Evolutionary conservation across 2,329 filamentous ascomycete genomes (phyloP), one percentile per base, ranked within the genome.

Genomic region (Ophiosphaerella korrae): DNA sequence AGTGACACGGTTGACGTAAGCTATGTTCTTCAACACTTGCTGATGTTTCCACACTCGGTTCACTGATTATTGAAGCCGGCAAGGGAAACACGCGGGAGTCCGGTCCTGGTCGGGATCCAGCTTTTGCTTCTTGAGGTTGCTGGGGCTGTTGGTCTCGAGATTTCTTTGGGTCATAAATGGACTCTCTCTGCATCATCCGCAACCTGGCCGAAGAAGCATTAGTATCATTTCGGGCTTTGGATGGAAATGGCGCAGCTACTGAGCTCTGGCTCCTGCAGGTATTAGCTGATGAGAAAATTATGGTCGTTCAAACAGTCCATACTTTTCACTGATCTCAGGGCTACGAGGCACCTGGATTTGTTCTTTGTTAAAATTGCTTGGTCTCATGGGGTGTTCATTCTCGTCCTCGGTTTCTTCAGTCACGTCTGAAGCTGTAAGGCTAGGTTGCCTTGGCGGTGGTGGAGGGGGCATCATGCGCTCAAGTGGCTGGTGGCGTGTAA

Each of bases 101-200:
- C 1, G 36, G 16, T 6, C 26, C 21, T 36, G 29, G 8, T 16
- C 44, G 45, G 9, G 35, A 29, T 23, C 46, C 42, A 13, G 8
- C 13, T 8, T 24, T 24, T 2, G 46, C 18, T 14, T 32, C 38
- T 21, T 9, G 21, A 13, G 35, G 26, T 2, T 41, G 11, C 18
- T 39, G 42, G 14, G 9, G 40, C 12, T 50, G 37, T 16, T 43
- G 39, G 9, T 13, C 18, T n/a, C 38, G 44, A 16, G 52, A 26
- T 9, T 60, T 37, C 32, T 53, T 59, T 2, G 60, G 51, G 34
- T 63, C 43, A 16, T 55, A 50, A 8, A 64, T 64, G 5, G 60
- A 64, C 5, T 55, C 46, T 8, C 63, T 50, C 38, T 58, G 60
- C 48, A 64, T 54, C 26, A 66, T 44, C 24, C 53, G 58, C 13